phyloP scores from a whole-genome alignment of 768 basidiomycete genomes.

The Lactifluus volemus region DNA sequence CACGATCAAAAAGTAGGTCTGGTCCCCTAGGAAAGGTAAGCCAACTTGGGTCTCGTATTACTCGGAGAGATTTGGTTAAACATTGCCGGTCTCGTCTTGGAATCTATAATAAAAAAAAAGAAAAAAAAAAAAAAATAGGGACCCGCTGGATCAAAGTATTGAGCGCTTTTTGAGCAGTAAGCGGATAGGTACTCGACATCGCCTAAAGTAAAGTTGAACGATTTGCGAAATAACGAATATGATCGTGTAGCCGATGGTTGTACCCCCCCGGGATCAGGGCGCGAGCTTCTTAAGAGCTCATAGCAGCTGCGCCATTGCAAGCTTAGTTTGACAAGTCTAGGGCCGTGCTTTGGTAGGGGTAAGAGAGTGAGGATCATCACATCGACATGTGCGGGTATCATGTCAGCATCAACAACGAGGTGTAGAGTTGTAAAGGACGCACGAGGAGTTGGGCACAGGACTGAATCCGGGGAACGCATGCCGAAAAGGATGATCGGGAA shows the following conservation, averaged over 20 bases:
- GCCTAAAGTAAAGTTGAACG: not conserved
- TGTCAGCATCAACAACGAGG: conserved; percentile 8
- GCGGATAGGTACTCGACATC: not conserved
- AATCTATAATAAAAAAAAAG: not conserved
- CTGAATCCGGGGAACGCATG: conserved; percentile 5
- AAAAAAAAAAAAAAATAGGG: conserved; percentile 7
- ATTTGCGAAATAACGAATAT: conserved; percentile 10
- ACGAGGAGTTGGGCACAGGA: not conserved
- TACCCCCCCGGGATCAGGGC: conserved; percentile 5
- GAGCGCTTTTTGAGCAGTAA: not conserved
- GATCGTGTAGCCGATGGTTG: conserved; percentile 7
- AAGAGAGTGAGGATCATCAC: conserved; percentile 5
- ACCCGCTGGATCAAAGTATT: conserved; percentile 6
- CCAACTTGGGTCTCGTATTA: conserved; percentile 3
- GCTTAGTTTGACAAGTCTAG: not conserved
- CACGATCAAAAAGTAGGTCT: conserved; percentile 1
- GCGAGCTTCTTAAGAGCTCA: not conserved
- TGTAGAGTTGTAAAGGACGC: not conserved
- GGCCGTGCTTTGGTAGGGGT: not conserved
- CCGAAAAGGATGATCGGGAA: conserved; percentile 7
- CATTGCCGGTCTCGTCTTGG: conserved; percentile 2
- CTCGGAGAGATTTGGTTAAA: not conserved
- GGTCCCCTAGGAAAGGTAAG: conserved; percentile 7
- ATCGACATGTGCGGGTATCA: conserved; percentile 8
- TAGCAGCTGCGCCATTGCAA: not conserved